A percentile compares a stretch with the other conserved stretches of the same genome.
These are phyloP conservation scores for Hortaea sp. DNA, from an alignment of 2,329 filamentous ascomycete species.

Conservation along the genomic window DNA sequence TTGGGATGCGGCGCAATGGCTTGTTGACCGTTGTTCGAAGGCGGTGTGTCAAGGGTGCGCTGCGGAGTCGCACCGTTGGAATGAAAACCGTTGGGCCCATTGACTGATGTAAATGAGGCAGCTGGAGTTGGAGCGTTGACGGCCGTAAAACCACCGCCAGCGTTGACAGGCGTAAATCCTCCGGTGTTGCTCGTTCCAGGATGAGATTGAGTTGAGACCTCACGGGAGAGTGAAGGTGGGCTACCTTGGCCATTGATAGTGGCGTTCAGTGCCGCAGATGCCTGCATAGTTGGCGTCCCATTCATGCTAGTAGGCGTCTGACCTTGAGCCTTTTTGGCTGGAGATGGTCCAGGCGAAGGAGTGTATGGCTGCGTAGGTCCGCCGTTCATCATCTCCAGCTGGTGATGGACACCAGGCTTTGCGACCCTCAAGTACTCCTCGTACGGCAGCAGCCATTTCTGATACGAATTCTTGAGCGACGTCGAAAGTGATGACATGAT, in stretches of 20 bases:
- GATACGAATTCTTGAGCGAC: conserved; percentile 95
- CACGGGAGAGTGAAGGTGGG: conserved; percentile 6
- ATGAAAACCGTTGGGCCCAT: conserved; percentile 38
- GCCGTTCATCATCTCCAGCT: conserved; percentile 85
- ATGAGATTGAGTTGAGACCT: conserved; percentile 6
- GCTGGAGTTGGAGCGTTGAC: conserved; percentile 45
- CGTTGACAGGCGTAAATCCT: conserved; percentile 66
- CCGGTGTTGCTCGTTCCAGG: conserved; percentile 38
- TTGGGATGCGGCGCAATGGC: conserved; percentile 16
- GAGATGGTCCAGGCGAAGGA: conserved; percentile 62
- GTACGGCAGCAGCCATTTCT: conserved; percentile 92
- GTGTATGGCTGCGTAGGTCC: conserved; percentile 60
- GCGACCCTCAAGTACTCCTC: conserved; percentile 86
- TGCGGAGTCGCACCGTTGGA: conserved; percentile 16
- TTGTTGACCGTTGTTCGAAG: conserved; percentile 8
- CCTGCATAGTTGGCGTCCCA: conserved; percentile 46
- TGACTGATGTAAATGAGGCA: conserved; percentile 47
- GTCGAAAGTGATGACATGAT: conserved; percentile 99
- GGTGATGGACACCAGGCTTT: conserved; percentile 93
- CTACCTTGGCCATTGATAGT: conserved; percentile 34
- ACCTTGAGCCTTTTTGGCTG: conserved; percentile 49
- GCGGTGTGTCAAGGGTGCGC: conserved; percentile 47
- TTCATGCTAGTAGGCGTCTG: conserved; percentile 39
- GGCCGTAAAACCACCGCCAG: conserved; percentile 47
- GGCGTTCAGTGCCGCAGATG: conserved; percentile 47